These are phyloP conservation scores for Fusarium robinianum DNA, from an alignment of 2,329 filamentous ascomycete species.

Conservation along the genomic window DNA sequence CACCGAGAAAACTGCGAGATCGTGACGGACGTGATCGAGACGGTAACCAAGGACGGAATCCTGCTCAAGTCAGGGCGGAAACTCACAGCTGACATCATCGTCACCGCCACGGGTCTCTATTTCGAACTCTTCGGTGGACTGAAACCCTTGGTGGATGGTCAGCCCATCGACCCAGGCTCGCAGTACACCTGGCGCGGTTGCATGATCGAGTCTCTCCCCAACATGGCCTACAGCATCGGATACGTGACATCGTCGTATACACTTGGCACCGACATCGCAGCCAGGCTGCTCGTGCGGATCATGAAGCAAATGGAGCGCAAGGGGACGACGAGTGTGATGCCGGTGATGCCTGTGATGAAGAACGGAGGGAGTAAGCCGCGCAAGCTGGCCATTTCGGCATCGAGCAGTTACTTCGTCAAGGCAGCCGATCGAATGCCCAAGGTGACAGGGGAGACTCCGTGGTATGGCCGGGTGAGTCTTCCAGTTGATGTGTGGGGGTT, in stretches of 20 bases:
- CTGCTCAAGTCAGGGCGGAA: constrained; percentile 51
- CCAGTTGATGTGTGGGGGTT: constrained; percentile 38
- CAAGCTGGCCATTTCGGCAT: constrained; percentile 35
- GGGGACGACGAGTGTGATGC: constrained; percentile 51
- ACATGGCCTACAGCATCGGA: constrained; percentile 63
- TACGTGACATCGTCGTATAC: constrained; percentile 72
- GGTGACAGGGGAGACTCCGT: constrained; percentile 41
- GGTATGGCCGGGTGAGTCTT: constrained; percentile 43
- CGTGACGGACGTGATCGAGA: constrained; percentile 58
- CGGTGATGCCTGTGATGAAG: constrained; percentile 51
- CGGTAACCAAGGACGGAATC: constrained; percentile 54
- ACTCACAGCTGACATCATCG: constrained; percentile 67
- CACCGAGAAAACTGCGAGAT: constrained; percentile 51
- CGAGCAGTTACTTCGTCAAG: constrained; percentile 44
- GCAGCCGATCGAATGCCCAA: constrained; percentile 45
- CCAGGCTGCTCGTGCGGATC: constrained; percentile 54
- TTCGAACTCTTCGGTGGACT: constrained; percentile 61
- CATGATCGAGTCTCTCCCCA: constrained; percentile 71
- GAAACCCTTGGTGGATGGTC: constrained; percentile 57
- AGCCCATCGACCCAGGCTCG: constrained; percentile 50
- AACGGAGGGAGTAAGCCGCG: constrained; percentile 31
- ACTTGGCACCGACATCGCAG: constrained; percentile 61
- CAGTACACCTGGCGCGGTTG: constrained; percentile 66
- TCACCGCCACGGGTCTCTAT: constrained; percentile 70
- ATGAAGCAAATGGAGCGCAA: constrained; percentile 57